A percentile compares a stretch with the other conserved stretches of the same genome.
These are phyloP conservation scores for Suhomyces kilbournensis DNA, from an alignment of 805 yeast species.

Conservation along the genomic window DNA sequence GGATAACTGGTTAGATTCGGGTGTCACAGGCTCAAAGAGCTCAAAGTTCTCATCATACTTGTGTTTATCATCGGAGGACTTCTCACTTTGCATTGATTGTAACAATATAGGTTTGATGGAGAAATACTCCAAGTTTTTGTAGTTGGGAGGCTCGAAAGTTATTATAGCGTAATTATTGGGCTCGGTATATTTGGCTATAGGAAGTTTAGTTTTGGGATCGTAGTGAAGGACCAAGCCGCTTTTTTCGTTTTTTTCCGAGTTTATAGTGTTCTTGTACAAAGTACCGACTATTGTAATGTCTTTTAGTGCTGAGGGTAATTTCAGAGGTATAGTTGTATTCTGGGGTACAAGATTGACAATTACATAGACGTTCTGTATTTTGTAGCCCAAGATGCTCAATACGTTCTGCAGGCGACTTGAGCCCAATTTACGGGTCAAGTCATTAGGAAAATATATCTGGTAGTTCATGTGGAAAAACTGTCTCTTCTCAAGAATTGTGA, in stretches of 20 bases:
- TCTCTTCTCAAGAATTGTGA: conserved; percentile 42
- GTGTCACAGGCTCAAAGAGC: conserved; percentile 5
- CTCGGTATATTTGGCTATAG: neutral
- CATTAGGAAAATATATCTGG: conserved; percentile 36
- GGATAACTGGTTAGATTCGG: conserved; percentile 18
- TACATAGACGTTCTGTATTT: conserved; percentile 16
- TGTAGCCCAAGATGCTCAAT: conserved; percentile 25
- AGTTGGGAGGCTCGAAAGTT: conserved; percentile 71
- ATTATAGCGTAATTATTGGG: conserved; percentile 13
- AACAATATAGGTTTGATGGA: conserved; percentile 71
- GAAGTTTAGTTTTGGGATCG: conserved; percentile 1
- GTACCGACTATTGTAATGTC: conserved; percentile 2
- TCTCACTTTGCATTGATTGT: conserved; percentile 40
- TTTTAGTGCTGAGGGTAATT: conserved; percentile 1
- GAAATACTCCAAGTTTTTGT: conserved; percentile 69
- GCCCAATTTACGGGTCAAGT: conserved; percentile 15
- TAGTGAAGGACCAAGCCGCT: neutral
- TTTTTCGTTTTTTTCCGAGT: neutral
- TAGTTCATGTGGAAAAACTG: conserved; percentile 31
- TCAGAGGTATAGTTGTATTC: neutral
- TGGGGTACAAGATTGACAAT: conserved; percentile 2
- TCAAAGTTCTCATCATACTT: conserved; percentile 23
- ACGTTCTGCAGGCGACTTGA: neutral
- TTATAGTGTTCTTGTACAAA: neutral
- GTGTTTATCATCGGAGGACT: conserved; percentile 4